Evolutionary conservation across 2,329 filamentous ascomycete species (phyloP).

Genomic region (Fusarium brevicatenulatum): DNA sequence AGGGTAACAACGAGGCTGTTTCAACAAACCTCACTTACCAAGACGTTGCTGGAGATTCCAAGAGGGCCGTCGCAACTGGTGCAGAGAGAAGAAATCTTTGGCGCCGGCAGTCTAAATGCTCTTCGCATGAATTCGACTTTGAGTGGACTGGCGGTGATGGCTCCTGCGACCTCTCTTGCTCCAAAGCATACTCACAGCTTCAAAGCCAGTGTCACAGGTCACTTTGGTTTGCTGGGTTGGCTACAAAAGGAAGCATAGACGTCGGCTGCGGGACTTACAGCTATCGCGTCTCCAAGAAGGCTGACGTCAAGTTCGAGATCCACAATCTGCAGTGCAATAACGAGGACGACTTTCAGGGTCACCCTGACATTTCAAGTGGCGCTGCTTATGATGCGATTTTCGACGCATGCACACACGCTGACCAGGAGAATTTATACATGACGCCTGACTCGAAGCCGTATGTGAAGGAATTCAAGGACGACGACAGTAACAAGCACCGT

Average conservation of each 20-base stretch:
- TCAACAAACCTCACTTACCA: not conserved
- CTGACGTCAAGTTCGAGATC: not conserved
- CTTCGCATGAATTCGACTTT: not conserved
- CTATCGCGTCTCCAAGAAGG: not conserved
- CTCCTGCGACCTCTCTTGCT: not conserved
- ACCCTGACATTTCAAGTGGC: rapidly evolving
- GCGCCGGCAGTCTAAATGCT: not conserved
- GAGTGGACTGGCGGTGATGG: not conserved
- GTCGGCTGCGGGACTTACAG: not conserved
- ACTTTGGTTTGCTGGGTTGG: not conserved
- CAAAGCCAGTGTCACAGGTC: not conserved
- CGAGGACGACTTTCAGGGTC: not conserved
- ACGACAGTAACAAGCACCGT: not conserved
- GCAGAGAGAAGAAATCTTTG: not conserved
- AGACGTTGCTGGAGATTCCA: not conserved
- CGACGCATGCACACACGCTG: not conserved
- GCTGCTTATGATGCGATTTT: rapidly evolving
- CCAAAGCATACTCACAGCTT: not conserved
- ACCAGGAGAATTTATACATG: not conserved
- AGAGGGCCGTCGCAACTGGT: not conserved
- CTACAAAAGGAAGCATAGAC: not conserved
- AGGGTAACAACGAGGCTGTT: not conserved
- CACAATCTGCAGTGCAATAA: not conserved
- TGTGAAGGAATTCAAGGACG: not conserved
- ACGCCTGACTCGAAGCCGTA: not conserved